Conservation (phyloP, 2,329 filamentous ascomycete genomes). For the Aspergillus eucalypticola region DNA sequence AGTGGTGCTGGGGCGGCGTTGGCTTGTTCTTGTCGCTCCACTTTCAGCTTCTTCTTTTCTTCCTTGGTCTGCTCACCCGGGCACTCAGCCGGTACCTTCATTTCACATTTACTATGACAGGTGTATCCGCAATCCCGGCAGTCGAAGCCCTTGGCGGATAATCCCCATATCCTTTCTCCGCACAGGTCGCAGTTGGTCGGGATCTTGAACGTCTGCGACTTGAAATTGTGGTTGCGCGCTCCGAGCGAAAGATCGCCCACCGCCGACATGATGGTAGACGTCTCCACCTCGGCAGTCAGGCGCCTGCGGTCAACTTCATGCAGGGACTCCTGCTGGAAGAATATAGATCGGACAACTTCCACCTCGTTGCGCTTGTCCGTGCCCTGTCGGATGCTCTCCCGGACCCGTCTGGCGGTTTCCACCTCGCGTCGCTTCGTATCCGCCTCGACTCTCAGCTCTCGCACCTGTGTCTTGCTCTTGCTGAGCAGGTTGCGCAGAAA, state of each 20-base stretch:
- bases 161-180: slow-evolving; percentile 93
- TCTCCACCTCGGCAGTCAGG: slow-evolving; percentile 88
- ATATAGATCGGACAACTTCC: slow-evolving; percentile 77
- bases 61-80: slow-evolving; percentile 93
- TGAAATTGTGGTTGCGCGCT: slow-evolving; percentile 95
- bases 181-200: slow-evolving; percentile 98
- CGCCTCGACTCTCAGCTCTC: slow-evolving; percentile 76
- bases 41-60: slow-evolving; percentile 90
- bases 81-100: slow-evolving; percentile 96
- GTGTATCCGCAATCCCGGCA: slow-evolving; percentile 97
- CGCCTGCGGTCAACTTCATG: slow-evolving; percentile 82
- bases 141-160: slow-evolving; percentile 94
- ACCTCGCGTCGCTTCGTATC: slow-evolving; percentile 86
- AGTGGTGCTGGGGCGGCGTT: slow-evolving; percentile 52
- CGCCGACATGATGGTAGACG: slow-evolving; percentile 83
- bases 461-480: slow-evolving; percentile 83
- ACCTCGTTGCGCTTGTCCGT: slow-evolving; percentile 88
- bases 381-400: slow-evolving; percentile 76
- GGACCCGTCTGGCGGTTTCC: slow-evolving; percentile 70
- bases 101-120: slow-evolving; percentile 97
- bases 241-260: slow-evolving; percentile 92
- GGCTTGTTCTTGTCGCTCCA: slow-evolving; percentile 76
- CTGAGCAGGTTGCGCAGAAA: slow-evolving; percentile 88
- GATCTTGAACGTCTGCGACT: slow-evolving; percentile 98
- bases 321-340: slow-evolving; percentile 78